Conservation (phyloP, 345 rosid genomes). For the Turritis glabra region DNA sequence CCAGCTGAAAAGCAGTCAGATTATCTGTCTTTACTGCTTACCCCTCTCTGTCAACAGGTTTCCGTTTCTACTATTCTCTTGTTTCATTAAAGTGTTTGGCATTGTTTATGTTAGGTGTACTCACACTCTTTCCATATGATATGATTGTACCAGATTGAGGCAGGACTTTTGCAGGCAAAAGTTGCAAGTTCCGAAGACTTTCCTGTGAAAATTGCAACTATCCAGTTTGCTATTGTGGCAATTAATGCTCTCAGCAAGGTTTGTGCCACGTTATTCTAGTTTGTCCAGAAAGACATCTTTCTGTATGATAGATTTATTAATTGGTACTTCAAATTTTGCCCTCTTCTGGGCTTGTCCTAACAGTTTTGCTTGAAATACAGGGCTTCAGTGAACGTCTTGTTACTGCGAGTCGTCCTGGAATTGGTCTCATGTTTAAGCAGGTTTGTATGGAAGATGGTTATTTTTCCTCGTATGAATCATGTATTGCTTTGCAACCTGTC, state of each 20-base stretch:
- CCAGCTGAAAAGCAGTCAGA: constrained; percentile 82
- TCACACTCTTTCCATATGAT: constrained; percentile 29
- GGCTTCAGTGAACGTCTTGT: constrained; percentile 95
- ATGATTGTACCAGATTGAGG: constrained; percentile 63
- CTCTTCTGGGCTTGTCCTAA: constrained; percentile 22
- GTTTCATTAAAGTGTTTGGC: constrained; percentile 4
- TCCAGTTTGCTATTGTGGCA: constrained; percentile 81
- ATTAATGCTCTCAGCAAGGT: constrained; percentile 99
- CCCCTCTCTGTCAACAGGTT: constrained; percentile 94
- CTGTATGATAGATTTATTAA: constrained; percentile 6
- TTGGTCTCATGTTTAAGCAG: constrained; percentile 95
- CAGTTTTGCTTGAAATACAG: constrained; percentile 44
- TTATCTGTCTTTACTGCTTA: constrained; percentile 82
- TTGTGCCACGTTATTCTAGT: constrained; percentile 10
- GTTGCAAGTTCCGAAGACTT: constrained; percentile 52
- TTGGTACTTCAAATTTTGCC: background rate
- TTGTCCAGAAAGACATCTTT: constrained; percentile 4
- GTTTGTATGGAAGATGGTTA: constrained; percentile 43
- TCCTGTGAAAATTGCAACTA: constrained; percentile 51
- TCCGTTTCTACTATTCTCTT: constrained; percentile 15
- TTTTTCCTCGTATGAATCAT: background rate
- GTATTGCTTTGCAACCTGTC: constrained; percentile 6
- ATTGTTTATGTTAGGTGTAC: constrained; percentile 11
- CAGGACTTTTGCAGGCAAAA: constrained; percentile 56
- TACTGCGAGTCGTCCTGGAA: constrained; percentile 78